Conservation (phyloP, 108 stramenopile species). For the Stephanodiscus minutulus region DNA sequence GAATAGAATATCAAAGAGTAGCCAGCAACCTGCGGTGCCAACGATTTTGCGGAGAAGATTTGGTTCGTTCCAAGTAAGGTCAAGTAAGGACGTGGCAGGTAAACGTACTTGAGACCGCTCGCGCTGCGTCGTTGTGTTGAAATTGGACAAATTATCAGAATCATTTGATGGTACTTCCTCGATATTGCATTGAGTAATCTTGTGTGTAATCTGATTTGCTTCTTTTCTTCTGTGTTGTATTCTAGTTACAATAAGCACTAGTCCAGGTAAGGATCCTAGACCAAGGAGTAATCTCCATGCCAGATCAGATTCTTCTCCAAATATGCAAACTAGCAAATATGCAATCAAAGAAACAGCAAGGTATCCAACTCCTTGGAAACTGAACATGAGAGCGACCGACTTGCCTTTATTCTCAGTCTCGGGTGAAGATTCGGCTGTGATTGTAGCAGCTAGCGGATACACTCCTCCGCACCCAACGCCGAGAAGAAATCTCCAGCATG, state of each 20-base stretch:
- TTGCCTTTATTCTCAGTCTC: slow-evolving; percentile 34
- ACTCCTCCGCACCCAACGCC: slow-evolving; percentile 88
- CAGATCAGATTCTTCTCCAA: slow-evolving; percentile 55
- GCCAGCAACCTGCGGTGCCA: slow-evolving; percentile 85
- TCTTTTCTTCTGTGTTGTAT: slow-evolving; percentile 11
- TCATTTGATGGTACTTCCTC: neutral
- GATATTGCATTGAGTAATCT: neutral
- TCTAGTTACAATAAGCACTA: slow-evolving; percentile 54
- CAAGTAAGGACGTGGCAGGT: slow-evolving; percentile 26
- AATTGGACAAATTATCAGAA: neutral
- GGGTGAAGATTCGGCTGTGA: slow-evolving; percentile 68
- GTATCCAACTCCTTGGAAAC: slow-evolving; percentile 82
- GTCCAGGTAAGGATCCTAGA: slow-evolving; percentile 76
- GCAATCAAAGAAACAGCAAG: slow-evolving; percentile 62
- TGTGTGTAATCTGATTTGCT: neutral
- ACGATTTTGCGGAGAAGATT: slow-evolving; percentile 66
- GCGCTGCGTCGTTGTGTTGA: neutral
- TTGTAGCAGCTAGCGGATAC: slow-evolving; percentile 85
- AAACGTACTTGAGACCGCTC: slow-evolving; percentile 22
- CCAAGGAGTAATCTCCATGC: slow-evolving; percentile 78
- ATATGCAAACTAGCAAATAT: slow-evolving; percentile 44
- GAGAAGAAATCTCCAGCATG: slow-evolving; percentile 71
- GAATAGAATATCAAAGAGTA: slow-evolving; percentile 86
- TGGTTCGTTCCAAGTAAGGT: slow-evolving; percentile 57
- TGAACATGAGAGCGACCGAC: slow-evolving; percentile 77